phyloP scores from a whole-genome alignment of 2,329 filamentous ascomycete species.

The Teratosphaeria epicoccoides region DNA sequence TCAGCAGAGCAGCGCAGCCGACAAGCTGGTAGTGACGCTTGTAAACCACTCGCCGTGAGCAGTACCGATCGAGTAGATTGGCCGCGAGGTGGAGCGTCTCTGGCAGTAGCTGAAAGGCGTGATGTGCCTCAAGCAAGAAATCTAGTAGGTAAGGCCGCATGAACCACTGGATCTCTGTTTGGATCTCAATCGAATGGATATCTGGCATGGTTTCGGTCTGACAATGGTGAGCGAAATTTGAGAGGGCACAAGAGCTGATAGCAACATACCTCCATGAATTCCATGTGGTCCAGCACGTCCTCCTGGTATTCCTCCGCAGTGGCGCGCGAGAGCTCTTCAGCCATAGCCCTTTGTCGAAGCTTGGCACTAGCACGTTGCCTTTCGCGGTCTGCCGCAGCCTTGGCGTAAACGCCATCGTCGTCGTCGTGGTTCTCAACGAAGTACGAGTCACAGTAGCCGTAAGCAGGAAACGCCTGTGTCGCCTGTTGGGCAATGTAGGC shows the following conservation, averaged over 20 bases:
- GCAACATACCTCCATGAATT: slow-evolving; percentile 71
- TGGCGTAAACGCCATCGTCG: slow-evolving; percentile 42
- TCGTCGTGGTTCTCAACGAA: slow-evolving; percentile 53
- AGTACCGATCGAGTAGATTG: slow-evolving; percentile 95
- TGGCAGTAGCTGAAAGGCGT: slow-evolving; percentile 83
- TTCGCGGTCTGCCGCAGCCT: slow-evolving; percentile 59
- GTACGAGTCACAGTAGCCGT: slow-evolving; percentile 57
- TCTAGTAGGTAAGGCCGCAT: slow-evolving; percentile 98
- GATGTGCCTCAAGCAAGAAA: slow-evolving; percentile 94
- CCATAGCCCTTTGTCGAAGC: slow-evolving; percentile 77
- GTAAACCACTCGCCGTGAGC: slow-evolving; percentile 93
- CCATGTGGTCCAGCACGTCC: slow-evolving; percentile 89
- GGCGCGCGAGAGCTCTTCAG: slow-evolving; percentile 74
- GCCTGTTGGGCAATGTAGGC: slow-evolving; percentile 10
- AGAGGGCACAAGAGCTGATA: not conserved
- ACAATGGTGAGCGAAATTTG: slow-evolving; percentile 17
- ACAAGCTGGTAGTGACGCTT: slow-evolving; percentile 98
- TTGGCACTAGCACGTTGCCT: slow-evolving; percentile 68
- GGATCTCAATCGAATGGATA: slow-evolving; percentile 96
- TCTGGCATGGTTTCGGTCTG: slow-evolving; percentile 82
- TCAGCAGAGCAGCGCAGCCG: slow-evolving; percentile 87
- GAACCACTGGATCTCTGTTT: slow-evolving; percentile 99
- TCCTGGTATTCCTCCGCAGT: slow-evolving; percentile 87
- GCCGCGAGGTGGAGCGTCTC: slow-evolving; percentile 93
- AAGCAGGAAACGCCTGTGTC: slow-evolving; percentile 39